Base-by-base conservation (phyloP, 441 rosid species). In the Syzygium syzygioides region DNA sequence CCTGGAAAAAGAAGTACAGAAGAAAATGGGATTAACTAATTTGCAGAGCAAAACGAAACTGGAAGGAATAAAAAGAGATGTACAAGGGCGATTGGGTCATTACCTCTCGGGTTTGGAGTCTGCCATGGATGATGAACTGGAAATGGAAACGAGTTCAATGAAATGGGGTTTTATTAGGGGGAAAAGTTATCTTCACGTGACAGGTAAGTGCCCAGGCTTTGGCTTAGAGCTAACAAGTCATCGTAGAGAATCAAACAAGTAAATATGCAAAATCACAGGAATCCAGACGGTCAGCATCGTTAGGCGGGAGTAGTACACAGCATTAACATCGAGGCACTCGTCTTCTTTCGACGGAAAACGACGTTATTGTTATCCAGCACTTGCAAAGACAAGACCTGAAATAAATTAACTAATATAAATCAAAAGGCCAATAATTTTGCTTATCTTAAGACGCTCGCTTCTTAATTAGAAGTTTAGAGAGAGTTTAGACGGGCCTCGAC, bases 1-100 rank as follows among this genome's bases (percentile, higher is more conserved):
- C 90, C 94, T 94, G 90, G 3, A 37, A 18, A 48, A 30, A 57
- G 7, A 87, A 55, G 76, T 76, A 55, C 41, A 28, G n/a, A 14
- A 66, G 13, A 87, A 37, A 14, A 71, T 4, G 48, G 79, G 79
- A 68, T 34, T 34, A 68, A 19, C 79, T 34, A 23, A 68, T 68
- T 68, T 68, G 79, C 79, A 68, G 48, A 68, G 45, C 48, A 68
- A 68, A 68, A 68, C 14, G 48, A 68, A 68, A 18, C 79, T 34
- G 7, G 14, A 68, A 68, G 14, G 9, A 62, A 62, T n/a, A n/a
- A 62, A 62, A n/a, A 62, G 34, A n/a, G 68, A n/a, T n/a, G 2
- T n/a, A n/a, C n/a, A 34, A 68, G 45, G 79, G 79, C 19, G 79
- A 68, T 68, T 25, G 48, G 79, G 19, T 68, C 48, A 34, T 68